Evolutionary conservation across 129 eudicot species (phyloP).

Genomic region (Heracleum sosnowskyi): DNA sequence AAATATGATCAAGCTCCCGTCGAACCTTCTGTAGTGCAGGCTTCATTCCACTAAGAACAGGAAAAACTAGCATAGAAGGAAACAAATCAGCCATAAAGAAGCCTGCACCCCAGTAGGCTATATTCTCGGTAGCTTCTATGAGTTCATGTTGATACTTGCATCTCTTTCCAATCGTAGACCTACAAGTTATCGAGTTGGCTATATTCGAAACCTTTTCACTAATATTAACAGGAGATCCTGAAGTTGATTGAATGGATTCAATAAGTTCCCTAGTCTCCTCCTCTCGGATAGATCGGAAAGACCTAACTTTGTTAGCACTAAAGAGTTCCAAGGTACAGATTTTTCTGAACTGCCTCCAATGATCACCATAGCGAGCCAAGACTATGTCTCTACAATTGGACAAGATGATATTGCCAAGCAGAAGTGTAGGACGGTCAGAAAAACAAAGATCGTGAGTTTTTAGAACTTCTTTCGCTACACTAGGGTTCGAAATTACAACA

Average conservation of each 20-base stretch:
- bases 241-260: not conserved
- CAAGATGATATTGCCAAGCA: not conserved
- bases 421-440: not conserved
- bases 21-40: not conserved
- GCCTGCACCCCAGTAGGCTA: conserved; percentile 1
- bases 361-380: conserved; percentile 7
- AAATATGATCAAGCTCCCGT: not conserved
- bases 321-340: conserved; percentile 8
- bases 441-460: conserved; percentile 6
- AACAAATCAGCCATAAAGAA: conserved; percentile 2
- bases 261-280: not conserved
- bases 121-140: not conserved
- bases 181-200: not conserved
- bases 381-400: not conserved
- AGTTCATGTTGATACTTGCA: conserved; percentile 6
- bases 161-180: not conserved
- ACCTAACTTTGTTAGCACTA: conserved; percentile 8
- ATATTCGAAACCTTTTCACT: not conserved
- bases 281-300: conserved; percentile 7
- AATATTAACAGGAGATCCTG: not conserved
- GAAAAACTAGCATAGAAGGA: not conserved
- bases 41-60: not conserved
- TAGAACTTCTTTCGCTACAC: not conserved
- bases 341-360: conserved; percentile 9
- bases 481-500: not conserved